Conservation (phyloP, 2,329 filamentous ascomycete species). For the Stylonectria norvegica region DNA sequence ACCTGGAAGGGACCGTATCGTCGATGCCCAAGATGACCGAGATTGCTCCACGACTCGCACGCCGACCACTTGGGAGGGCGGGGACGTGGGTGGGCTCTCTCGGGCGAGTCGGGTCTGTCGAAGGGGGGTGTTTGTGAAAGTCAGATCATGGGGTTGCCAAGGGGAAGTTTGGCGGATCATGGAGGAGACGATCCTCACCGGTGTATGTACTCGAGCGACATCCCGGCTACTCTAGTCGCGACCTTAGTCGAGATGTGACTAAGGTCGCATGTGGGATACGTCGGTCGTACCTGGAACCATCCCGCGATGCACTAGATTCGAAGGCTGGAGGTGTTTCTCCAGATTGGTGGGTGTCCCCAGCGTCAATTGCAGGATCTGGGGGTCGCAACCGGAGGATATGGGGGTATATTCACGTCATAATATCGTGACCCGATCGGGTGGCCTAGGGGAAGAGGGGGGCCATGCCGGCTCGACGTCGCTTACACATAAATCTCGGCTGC, state of each 20-base stretch:
- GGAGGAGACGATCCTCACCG: slow-evolving; percentile 26
- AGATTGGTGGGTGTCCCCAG: slow-evolving; percentile 15
- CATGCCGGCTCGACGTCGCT: slow-evolving; percentile 13
- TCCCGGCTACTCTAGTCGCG: slow-evolving; percentile 15
- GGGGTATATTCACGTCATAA: slow-evolving; percentile 26
- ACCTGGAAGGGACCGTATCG: slow-evolving; percentile 3
- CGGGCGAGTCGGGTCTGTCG: background rate
- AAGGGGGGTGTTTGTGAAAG: no score
- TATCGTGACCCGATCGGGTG: slow-evolving; percentile 27
- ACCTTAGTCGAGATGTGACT: slow-evolving; percentile 9
- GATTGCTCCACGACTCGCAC: slow-evolving; percentile 10
- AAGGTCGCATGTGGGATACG: slow-evolving; percentile 11
- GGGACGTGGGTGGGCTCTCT: slow-evolving; percentile 11
- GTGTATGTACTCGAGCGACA: slow-evolving; percentile 21
- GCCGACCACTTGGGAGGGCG: slow-evolving; percentile 15
- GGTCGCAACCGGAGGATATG: slow-evolving; percentile 9
- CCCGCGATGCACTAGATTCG: slow-evolving; percentile 2
- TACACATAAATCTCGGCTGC: slow-evolving; percentile 18
- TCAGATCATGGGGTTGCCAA: slow-evolving; percentile 6
- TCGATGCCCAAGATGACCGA: slow-evolving; percentile 3
- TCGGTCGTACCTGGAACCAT: slow-evolving; percentile 11
- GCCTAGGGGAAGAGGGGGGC: slow-evolving; percentile 13
- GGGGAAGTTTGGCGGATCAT: slow-evolving; percentile 10
- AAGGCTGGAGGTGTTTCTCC: slow-evolving; percentile 14
- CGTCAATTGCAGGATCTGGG: slow-evolving; percentile 24